Conservation (phyloP, 805 yeast species). For the Pichia scutulata region DNA sequence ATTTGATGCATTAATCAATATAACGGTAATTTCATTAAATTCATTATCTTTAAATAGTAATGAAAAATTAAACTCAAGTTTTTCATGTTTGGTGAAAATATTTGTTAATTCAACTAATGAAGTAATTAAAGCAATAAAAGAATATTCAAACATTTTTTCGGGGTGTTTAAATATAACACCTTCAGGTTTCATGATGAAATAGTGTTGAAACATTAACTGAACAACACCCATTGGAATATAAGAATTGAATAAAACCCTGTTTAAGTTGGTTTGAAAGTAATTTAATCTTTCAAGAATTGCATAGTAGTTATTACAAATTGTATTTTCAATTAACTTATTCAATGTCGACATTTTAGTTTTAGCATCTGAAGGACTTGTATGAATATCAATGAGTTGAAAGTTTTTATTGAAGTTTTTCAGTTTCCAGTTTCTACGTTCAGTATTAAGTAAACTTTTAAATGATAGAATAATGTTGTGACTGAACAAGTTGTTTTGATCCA, state of each 20-base stretch:
- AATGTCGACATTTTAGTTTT: background rate
- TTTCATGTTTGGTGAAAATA: conserved; percentile 7
- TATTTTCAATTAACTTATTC: background rate
- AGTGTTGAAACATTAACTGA: conserved; percentile 3
- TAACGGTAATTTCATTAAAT: conserved; percentile 6
- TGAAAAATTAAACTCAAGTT: background rate
- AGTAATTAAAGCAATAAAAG: conserved; percentile 9
- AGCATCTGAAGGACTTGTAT: background rate
- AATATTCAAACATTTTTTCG: conserved; percentile 8
- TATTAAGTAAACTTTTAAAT: conserved; percentile 2
- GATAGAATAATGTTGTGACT: background rate
- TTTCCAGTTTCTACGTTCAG: conserved; percentile 5
- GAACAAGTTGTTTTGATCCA: background rate
- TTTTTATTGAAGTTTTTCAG: background rate
- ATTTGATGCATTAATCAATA: conserved; percentile 9
- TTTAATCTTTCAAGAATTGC: conserved; percentile 12
- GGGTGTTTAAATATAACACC: conserved; percentile 6
- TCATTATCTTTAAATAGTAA: background rate
- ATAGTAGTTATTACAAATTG: conserved; percentile 5
- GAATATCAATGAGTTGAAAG: background rate
- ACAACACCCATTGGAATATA: conserved; percentile 11
- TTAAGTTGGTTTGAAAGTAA: conserved; percentile 11
- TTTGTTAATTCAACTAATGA: conserved; percentile 8
- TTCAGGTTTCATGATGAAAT: conserved; percentile 3
- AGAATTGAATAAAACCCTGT: conserved; percentile 6